Conservation (phyloP, 345 rosid genomes). For the Hevea brasiliensis region DNA sequence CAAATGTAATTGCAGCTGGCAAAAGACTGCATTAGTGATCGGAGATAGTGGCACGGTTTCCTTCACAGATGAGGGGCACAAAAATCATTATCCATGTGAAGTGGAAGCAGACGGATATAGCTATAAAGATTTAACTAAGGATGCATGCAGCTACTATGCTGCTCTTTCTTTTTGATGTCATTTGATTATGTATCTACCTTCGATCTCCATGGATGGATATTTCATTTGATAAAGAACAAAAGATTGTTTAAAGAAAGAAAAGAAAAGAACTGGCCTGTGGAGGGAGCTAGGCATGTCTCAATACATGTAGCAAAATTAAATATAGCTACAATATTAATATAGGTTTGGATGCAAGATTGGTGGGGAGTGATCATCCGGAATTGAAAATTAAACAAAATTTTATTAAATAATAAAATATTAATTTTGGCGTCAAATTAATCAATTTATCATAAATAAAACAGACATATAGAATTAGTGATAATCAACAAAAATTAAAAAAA, state of each 20-base stretch:
- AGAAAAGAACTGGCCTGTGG: too few species aligned
- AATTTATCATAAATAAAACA: too few species aligned
- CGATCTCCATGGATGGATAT: background rate
- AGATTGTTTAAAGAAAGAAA: too few species aligned
- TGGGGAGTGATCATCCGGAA: background rate
- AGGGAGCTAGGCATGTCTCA: background rate
- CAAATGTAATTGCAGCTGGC: slow-evolving; percentile 64
- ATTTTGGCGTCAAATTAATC: too few species aligned
- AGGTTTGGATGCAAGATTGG: too few species aligned
- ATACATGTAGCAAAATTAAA: background rate
- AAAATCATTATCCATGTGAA: slow-evolving; percentile 58
- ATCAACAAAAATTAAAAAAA: too few species aligned
- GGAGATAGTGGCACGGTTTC: slow-evolving; percentile 46
- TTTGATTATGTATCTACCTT: slow-evolving; percentile 9
- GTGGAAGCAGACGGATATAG: background rate
- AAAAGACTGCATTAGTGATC: slow-evolving; percentile 41
- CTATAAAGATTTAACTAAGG: background rate
- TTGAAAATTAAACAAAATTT: slow-evolving; percentile 14
- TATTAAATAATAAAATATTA: too few species aligned
- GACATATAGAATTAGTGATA: too few species aligned
- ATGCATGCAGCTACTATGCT: background rate
- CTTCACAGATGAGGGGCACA: slow-evolving; percentile 26
- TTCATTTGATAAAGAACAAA: background rate
- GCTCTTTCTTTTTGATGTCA: background rate
- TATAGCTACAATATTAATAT: too few species aligned